Percentiles rank a stretch among this genome's conserved stretches.
Evolutionary conservation across 306 rosid species (phyloP).

Genomic region (Rosa chinensis): DNA sequence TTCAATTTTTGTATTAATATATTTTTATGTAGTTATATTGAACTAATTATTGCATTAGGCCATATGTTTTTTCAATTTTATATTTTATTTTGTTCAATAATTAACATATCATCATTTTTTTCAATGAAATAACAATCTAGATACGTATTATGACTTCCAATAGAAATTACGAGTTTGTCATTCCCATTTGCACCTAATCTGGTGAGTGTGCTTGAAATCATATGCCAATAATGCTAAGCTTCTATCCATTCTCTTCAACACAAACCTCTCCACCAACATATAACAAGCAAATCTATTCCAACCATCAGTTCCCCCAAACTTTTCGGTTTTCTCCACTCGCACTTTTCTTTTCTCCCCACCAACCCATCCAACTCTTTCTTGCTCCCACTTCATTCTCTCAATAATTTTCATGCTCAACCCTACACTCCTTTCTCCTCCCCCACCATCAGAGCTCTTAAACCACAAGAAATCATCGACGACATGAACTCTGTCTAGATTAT

Average conservation of each 20-base stretch:
- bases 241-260: slow-evolving; percentile 42
- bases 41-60: too few species aligned
- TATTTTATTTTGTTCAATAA: too few species aligned
- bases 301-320: slow-evolving; percentile 36
- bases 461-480: slow-evolving; percentile 29
- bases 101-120: too few species aligned
- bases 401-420: slow-evolving; percentile 51
- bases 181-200: slow-evolving; percentile 49
- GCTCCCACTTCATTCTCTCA: slow-evolving; percentile 63
- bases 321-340: slow-evolving; percentile 45
- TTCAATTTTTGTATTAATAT: too few species aligned
- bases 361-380: slow-evolving; percentile 34
- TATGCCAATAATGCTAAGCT: slow-evolving; percentile 31
- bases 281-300: slow-evolving; percentile 47
- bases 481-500: not conserved
- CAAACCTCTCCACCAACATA: slow-evolving; percentile 54
- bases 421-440: slow-evolving; percentile 33
- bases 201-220: slow-evolving; percentile 51
- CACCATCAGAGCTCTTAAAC: slow-evolving; percentile 42
- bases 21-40: too few species aligned
- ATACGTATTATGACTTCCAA: not conserved
- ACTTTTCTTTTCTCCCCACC: slow-evolving; percentile 35
- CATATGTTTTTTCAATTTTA: too few species aligned
- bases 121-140: too few species aligned
- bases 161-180: slow-evolving; percentile 2